Evolutionary conservation across 2,329 filamentous ascomycete genomes (phyloP).

Genomic region (Lachnellula willkommii): DNA sequence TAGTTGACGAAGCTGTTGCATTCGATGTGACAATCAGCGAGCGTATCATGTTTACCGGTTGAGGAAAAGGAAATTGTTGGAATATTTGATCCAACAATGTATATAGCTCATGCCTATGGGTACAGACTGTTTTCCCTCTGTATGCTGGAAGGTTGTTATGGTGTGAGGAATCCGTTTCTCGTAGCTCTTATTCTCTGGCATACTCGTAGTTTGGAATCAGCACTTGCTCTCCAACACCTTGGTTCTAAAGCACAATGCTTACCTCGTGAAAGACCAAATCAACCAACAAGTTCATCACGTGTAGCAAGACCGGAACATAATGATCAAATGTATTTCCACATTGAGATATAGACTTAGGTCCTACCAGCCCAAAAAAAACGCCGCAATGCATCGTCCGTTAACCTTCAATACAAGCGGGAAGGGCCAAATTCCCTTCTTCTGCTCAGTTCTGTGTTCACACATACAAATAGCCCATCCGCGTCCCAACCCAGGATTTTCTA

Average conservation of each 20-base stretch:
- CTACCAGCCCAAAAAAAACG: conserved; percentile 15
- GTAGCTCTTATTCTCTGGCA: neutral
- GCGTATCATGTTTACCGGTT: neutral
- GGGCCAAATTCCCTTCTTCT: conserved; percentile 5
- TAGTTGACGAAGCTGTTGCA: neutral
- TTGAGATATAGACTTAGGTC: conserved; percentile 17
- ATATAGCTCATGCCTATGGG: neutral
- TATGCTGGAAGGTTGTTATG: neutral
- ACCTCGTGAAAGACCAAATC: no score
- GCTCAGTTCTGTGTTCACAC: neutral
- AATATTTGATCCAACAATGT: neutral
- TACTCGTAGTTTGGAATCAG: neutral
- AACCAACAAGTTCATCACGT: no score
- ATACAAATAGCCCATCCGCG: neutral
- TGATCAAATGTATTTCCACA: conserved; percentile 22
- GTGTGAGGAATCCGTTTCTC: neutral
- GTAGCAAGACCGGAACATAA: neutral
- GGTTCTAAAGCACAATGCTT: no score
- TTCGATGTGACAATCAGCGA: neutral
- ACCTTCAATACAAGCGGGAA: conserved; percentile 17
- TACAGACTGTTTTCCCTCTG: neutral
- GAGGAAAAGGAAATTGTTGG: neutral
- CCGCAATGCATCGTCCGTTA: conserved; percentile 18
- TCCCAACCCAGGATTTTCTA: neutral
- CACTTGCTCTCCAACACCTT: no score